Evolutionary conservation across 1,284 basidiomycete species (phyloP), one percentile per base, ranked within the genome.

Genomic region (Ganoderma multipileum): DNA sequence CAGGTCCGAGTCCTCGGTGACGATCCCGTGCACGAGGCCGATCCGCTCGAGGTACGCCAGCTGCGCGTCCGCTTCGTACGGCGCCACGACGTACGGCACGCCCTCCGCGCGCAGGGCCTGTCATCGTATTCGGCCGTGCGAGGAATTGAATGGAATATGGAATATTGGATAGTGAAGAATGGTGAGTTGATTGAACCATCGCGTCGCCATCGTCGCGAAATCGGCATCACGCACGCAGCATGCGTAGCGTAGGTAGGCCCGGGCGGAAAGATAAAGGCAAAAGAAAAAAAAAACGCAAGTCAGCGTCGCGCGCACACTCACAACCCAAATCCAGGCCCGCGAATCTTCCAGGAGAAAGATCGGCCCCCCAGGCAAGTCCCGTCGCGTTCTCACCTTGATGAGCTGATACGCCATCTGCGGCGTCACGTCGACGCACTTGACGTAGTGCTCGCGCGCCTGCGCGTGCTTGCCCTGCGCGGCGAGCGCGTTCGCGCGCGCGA

Each of bases 11-110:
- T 99, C 98, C 81, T 99, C 98, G 0, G 98, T 99, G 75, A 99
- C 89, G 78, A 99, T 93, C 3, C 91, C 98, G 78, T 98, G 92
- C 63, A 98, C 95, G 61, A 95, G 77, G 16, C 95, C 94, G 55
- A 85, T 81, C 58, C 89, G 89, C 78, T 99, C 98, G 60, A 99
- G 86, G 81, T 92, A 99, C 65, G 95, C 94, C 68, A 99, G 88
- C 80, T 99, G 98, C 0, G 98, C 96, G 78, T 99, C 98, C 0
- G 98, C 98, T 84, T 99, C 98, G 80, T 99, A 99, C 0, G 98
- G 98, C 5, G 98, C 98, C 6, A 99, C 98, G 33, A 99, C 85
- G 78, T 98, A 99, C 30, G 87, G 79, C 18, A 98, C 87, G 28
- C 83, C 82, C 77, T 97, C 95, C 7, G 91, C 93, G 63, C 87